Evolutionary conservation across 768 basidiomycete species (phyloP).

Genomic region (Leccinum variicolor): DNA sequence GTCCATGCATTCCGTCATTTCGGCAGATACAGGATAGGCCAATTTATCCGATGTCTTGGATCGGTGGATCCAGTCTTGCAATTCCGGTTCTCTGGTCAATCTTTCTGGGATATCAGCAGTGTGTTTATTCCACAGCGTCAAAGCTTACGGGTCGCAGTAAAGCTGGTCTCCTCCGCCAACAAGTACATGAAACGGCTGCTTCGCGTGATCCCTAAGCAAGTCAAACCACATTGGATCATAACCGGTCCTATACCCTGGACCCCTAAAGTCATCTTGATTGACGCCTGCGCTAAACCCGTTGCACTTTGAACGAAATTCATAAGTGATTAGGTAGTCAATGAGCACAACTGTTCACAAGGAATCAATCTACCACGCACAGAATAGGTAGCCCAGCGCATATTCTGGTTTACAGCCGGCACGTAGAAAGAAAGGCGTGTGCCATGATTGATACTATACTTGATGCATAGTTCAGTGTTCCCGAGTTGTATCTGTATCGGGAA

Average conservation of each 20-base stretch:
- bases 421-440: slow-evolving; percentile 77
- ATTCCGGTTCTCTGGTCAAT: slow-evolving; percentile 81
- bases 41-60: slow-evolving; percentile 59
- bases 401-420: slow-evolving; percentile 76
- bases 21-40: slow-evolving; percentile 56
- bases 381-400: slow-evolving; percentile 90
- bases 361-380: slow-evolving; percentile 49
- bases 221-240: slow-evolving; percentile 95
- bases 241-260: slow-evolving; percentile 74
- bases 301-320: slow-evolving; percentile 44
- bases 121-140: neutral
- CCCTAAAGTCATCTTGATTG: slow-evolving; percentile 82
- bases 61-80: slow-evolving; percentile 79
- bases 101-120: slow-evolving; percentile 32
- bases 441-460: slow-evolving; percentile 80
- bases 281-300: slow-evolving; percentile 89
- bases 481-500: slow-evolving; percentile 85
- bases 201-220: slow-evolving; percentile 76
- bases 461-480: slow-evolving; percentile 62
- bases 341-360: neutral
- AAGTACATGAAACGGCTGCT: slow-evolving; percentile 82
- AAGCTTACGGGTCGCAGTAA: slow-evolving; percentile 72
- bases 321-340: neutral
- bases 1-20: slow-evolving; percentile 75
- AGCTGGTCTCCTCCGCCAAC: slow-evolving; percentile 95